Evolutionary conservation across 1,284 basidiomycete genomes (phyloP), one percentile per base, ranked within the genome.

Genomic region (Sporisorium scitamineum): DNA sequence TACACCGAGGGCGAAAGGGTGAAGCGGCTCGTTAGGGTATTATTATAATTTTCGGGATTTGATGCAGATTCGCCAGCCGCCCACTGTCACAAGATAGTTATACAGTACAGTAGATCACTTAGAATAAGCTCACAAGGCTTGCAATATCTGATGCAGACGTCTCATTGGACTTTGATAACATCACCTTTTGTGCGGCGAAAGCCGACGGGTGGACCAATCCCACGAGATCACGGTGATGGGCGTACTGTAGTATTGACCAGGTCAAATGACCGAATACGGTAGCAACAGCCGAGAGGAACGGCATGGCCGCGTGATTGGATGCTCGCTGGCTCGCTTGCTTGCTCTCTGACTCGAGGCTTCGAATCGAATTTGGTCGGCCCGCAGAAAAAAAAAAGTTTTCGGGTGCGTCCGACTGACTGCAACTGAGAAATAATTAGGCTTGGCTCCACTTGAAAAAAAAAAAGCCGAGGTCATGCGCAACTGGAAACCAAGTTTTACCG

Each of bases 131-230:
- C 37, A 39, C 37, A 39, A 39, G 16, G 37, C 37, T 39, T n/a
- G 14, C 18, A 39, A n/a, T 8, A n/a, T 6, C 39, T 20, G 47
- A 50, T 31, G 47, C 47, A 31, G 16, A 31, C 7, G 1, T 20
- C 22, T 50, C 22, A 58, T 50, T 50, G 56, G 56, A 39, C 34
- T 4, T 26, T 41, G 45, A 58, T 58, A 58, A 58, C 10, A 26
- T 29, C 37, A 5, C 16, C 32, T 13, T 8, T 34, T 13, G 32
- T 9, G 14, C n/a, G 37, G 37, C 37, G 16, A 39, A n/a, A 34
- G 11, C 8, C 34, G 13, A 34, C 8, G 8, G 37, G n/a, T 39
- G 7, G 18, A 39, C 37, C 37, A 26, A 45, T 14, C 13, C 27
- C 16, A 50, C 2, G 47, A 50, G 27, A 29, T 29, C 26, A 50